Base-by-base conservation (phyloP, 2,329 filamentous ascomycete genomes). In the Apiospora sp. region DNA sequence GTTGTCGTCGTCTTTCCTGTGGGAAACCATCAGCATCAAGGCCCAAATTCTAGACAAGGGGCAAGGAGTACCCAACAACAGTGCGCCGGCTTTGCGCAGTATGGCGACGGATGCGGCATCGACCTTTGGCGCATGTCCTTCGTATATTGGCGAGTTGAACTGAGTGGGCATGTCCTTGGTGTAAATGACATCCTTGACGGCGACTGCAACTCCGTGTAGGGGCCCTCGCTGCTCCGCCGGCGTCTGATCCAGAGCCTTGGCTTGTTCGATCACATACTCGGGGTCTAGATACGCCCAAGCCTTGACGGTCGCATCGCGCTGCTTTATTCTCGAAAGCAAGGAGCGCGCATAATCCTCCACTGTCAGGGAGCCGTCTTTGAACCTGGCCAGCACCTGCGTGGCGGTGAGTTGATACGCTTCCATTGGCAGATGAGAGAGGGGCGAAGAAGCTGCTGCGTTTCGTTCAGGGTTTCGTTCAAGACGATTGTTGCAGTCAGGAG, bases 1-100 rank as follows among this genome's bases (percentile, higher is more conserved):
- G 91, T 91, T 0, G 91, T 93, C 0, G 87, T 89, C 0, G 88
- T 89, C 76, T 91, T 89, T 34, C 86, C 86, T 80, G 13, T 14
- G 19, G 34, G 24, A 6, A 67, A 72, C 73, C 48, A 72, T 48
- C 30, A 64, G 58, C 34, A 12, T 12, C 54, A 37, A n/a, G 34
- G 19, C 3, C 22, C 19, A 41, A 41, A 41, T 10, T 10, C n/a
- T 10, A 2, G 6, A 24, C 14, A 41, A 34, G 34, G 13, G 24
- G n/a, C 10, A 10, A 44, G 61, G 70, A 76, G 70, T 67, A 81
- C 83, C 83, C 13, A 92, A 81, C n/a, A 92, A 85, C 14, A 91
- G 80, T 2, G 88, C 89, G 0, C 90, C 89, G 1, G 87, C 86
- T 10, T 85, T 79, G 1, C 90, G 85, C 4, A 92, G 82, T 4